Evolutionary conservation across 2,329 filamentous ascomycete species (phyloP).

Genomic region (Diplodia scrobiculata): DNA sequence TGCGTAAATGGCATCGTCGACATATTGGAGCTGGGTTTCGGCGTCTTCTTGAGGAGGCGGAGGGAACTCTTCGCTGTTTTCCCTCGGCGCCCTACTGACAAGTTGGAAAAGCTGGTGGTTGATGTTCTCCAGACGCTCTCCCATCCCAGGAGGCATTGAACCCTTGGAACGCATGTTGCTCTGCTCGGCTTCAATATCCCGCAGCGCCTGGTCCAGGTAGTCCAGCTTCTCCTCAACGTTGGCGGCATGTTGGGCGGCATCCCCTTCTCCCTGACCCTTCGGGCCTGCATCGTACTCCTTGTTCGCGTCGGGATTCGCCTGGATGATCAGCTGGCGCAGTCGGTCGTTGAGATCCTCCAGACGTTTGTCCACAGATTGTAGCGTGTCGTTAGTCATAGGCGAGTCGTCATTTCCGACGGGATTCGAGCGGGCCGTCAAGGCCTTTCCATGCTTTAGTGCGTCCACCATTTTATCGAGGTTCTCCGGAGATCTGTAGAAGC

Average conservation of each 20-base stretch:
- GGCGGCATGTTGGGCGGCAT: conserved; percentile 30
- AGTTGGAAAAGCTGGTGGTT: conserved; percentile 64
- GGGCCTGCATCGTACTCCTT: conserved; percentile 40
- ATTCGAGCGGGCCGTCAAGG: conserved; percentile 33
- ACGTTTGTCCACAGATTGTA: conserved; percentile 58
- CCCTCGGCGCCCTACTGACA: conserved; percentile 53
- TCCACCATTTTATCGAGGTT: conserved; percentile 57
- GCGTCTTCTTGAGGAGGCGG: conserved; percentile 60
- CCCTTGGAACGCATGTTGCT: conserved; percentile 33
- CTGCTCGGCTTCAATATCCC: conserved; percentile 63
- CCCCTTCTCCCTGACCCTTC: conserved; percentile 32
- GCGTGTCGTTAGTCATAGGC: conserved; percentile 32
- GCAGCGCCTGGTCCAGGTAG: conserved; percentile 69
- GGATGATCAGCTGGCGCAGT: conserved; percentile 67
- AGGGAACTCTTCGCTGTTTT: conserved; percentile 47
- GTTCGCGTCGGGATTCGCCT: conserved; percentile 58
- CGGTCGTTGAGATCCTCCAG: conserved; percentile 69
- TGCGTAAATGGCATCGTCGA: conserved; percentile 62
- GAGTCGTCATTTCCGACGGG: conserved; percentile 32
- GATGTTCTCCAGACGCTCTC: conserved; percentile 52
- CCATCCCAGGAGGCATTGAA: conserved; percentile 33
- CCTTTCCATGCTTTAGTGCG: conserved; percentile 41
- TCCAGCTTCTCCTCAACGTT: conserved; percentile 62
- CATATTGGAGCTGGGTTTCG: conserved; percentile 68
- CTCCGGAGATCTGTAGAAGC: conserved; percentile 70